A percentile compares a stretch with the other conserved stretches of the same genome.
phyloP scores from a whole-genome alignment of 371 early-diverging fungal species.

The Mortierella sp. region DNA sequence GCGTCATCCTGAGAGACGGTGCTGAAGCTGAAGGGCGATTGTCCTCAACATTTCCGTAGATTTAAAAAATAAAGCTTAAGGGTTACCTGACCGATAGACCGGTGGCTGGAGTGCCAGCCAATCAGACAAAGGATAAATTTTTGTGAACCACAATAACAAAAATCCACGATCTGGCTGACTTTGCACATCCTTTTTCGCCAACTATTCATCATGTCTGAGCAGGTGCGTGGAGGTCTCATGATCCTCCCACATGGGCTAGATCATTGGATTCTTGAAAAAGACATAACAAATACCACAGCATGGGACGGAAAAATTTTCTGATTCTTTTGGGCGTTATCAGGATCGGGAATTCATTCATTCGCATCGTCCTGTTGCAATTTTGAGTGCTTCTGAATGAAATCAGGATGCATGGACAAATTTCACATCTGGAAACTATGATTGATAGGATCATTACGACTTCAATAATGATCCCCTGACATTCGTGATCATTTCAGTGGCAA shows the following conservation, averaged over 20 bases:
- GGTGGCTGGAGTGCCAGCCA: conserved; percentile 37
- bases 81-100: background rate
- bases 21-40: too few species aligned
- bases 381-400: background rate
- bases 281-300: background rate
- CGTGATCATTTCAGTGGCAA: conserved; percentile 3
- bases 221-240: conserved; percentile 45
- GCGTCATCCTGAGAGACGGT: too few species aligned
- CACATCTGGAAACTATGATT: conserved; percentile 7
- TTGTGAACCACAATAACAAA: conserved; percentile 38
- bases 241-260: background rate
- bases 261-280: background rate
- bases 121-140: conserved; percentile 25
- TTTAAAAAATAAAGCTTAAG: conserved; percentile 1
- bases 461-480: background rate
- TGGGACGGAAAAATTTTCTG: background rate
- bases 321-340: background rate
- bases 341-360: background rate
- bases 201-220: conserved; percentile 60
- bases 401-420: background rate
- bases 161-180: conserved; percentile 6
- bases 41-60: too few species aligned
- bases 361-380: too few species aligned
- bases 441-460: background rate
- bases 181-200: conserved; percentile 53